These are phyloP conservation scores for Monosiga brevicollis DNA, from an alignment of 78 protist species.

Conservation along the genomic window DNA sequence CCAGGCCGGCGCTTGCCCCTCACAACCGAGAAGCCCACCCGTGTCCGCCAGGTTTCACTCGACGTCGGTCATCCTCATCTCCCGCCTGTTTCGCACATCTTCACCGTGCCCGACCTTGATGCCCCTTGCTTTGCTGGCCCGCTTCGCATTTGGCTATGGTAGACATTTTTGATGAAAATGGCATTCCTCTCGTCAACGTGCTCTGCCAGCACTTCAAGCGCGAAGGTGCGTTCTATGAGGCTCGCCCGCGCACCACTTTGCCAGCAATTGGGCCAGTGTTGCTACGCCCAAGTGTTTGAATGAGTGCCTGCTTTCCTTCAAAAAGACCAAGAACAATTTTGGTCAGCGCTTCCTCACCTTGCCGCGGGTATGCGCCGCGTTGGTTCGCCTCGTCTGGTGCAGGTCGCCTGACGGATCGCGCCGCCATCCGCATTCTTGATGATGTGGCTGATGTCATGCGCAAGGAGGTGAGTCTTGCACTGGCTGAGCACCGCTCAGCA, in stretches of 20 bases:
- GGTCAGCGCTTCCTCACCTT: neutral
- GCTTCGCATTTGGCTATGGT: no score
- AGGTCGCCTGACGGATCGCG: neutral
- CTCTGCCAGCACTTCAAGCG: conserved; percentile 1
- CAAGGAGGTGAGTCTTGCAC: neutral
- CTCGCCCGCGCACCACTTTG: neutral
- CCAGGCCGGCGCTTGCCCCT: no score
- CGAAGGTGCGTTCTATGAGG: neutral
- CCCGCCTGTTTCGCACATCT: neutral
- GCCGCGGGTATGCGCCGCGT: neutral
- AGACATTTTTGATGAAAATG: neutral
- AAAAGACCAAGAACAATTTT: neutral
- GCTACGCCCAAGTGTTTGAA: no score
- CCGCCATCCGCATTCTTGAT: neutral
- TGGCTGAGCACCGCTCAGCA: neutral
- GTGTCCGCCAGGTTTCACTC: no score
- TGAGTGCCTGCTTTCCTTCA: no score
- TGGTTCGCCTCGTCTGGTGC: neutral
- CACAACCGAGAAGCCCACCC: no score
- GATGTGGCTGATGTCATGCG: no score
- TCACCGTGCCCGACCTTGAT: no score
- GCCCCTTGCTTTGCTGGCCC: neutral
- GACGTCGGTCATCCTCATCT: neutral
- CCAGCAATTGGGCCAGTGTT: no score
- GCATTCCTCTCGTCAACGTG: neutral